These are phyloP conservation scores for Naumovozyma castellii DNA, from an alignment of 805 yeast species.

Conservation along the genomic window DNA sequence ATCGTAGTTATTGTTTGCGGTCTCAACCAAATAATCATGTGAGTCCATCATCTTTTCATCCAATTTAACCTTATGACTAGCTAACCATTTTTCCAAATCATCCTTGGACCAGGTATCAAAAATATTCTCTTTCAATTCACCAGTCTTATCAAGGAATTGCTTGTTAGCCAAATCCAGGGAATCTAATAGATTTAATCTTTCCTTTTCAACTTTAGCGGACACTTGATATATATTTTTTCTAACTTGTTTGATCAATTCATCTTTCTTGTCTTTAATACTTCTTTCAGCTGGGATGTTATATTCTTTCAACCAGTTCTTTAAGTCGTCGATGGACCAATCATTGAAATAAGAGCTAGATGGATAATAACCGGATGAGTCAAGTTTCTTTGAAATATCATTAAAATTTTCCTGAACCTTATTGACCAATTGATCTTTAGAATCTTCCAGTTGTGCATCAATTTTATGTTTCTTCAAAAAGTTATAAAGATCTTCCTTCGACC, in stretches of 20 bases:
- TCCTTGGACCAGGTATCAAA: constrained; percentile 45
- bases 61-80: constrained; percentile 35
- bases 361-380: constrained; percentile 36
- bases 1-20: constrained; percentile 30
- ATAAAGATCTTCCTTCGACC: constrained; percentile 43
- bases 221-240: constrained; percentile 35
- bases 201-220: constrained; percentile 31
- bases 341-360: constrained; percentile 46
- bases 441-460: constrained; percentile 31
- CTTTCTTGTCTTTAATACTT: constrained; percentile 32
- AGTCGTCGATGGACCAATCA: constrained; percentile 29
- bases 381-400: constrained; percentile 30
- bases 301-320: constrained; percentile 41
- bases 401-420: constrained; percentile 38
- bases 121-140: constrained; percentile 34
- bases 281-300: constrained; percentile 33
- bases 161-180: constrained; percentile 32
- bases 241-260: constrained; percentile 37
- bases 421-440: constrained; percentile 39
- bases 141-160: constrained; percentile 32
- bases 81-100: constrained; percentile 48
- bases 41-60: constrained; percentile 28
- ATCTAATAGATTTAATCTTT: constrained; percentile 33
- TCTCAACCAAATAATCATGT: constrained; percentile 30
- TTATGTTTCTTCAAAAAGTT: constrained; percentile 41